Conservation (phyloP, 2,329 filamentous ascomycete genomes). For the Claviceps quebecensis region DNA sequence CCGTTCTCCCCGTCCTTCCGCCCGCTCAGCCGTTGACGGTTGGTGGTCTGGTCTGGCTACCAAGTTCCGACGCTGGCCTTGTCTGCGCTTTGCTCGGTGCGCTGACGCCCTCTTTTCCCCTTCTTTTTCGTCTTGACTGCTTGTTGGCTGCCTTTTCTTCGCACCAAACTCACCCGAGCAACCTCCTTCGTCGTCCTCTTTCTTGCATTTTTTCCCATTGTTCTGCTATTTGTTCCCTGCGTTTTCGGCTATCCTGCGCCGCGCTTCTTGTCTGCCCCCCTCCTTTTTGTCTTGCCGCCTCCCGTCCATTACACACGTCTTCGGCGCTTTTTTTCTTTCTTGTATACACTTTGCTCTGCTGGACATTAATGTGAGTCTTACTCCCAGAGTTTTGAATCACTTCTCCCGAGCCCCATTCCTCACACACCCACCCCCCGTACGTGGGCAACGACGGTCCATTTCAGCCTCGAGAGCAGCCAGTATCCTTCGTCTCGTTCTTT, state of each 20-base stretch:
- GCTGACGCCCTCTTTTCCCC: neutral
- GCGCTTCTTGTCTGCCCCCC: neutral
- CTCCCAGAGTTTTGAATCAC: neutral
- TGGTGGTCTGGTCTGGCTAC: too few species aligned
- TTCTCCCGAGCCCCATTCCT: slow-evolving; percentile 12
- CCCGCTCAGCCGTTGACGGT: slow-evolving; percentile 1
- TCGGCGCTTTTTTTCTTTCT: neutral
- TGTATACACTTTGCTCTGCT: slow-evolving; percentile 9
- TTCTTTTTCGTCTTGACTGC: neutral
- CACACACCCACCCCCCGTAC: slow-evolving; percentile 2
- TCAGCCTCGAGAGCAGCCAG: neutral
- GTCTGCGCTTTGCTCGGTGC: neutral
- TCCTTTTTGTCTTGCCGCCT: neutral
- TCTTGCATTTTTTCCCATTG: neutral
- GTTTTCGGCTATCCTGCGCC: neutral
- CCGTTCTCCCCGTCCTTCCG: neutral
- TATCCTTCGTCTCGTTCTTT: neutral
- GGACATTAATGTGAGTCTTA: slow-evolving; percentile 23
- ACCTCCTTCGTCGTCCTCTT: neutral
- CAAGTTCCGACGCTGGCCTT: neutral
- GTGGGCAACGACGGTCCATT: neutral
- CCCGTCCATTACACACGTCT: neutral
- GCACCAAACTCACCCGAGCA: slow-evolving; percentile 1
- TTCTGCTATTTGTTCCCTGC: neutral
- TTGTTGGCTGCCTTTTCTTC: neutral